Base-by-base conservation (phyloP, 257 asterid genomes). In the Gardenia jasminoides region DNA sequence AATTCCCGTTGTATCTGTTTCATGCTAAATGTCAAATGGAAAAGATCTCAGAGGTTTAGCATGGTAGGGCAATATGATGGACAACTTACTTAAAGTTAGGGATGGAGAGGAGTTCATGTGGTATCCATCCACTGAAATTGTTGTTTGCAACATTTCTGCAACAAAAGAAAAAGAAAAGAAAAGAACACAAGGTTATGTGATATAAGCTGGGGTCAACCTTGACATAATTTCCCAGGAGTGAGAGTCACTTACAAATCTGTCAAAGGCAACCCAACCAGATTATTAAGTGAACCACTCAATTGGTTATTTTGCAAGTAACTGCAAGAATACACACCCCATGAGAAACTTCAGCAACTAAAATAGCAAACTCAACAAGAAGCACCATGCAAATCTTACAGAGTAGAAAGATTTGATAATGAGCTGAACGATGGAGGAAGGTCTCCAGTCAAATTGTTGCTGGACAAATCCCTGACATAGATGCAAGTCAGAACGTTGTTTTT, bases 81-180 rank as follows among this genome's bases (percentile, higher is more conserved):
- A 74, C 64, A 30, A 82, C 98, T 92, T 88, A 96, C 99, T 89
- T 82, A 75, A 94, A 92, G 64, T 84, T 88, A 82, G 96, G 95
- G 82, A 96, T 70, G 13, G 96, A 91, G 72, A 17, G 84, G 62
- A 96, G 92, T 67, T 91, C 97, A 59, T 75, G 84, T 22, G 99
- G 99, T 88, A 96, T 90, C 98, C 97, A 96, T 80, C 99, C 99
- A 81, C 82, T 86, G 80, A 96, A 94, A 77, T 87, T 80, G 84
- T 94, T 96, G 88, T 91, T 87, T 58, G 99, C 99, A 81, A 96
- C 93, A 89, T 96, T 91, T 89, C 99, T 96, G 93, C 80, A 70
- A 26, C 19, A 76, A 16, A 30, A 71, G 7, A 2, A 70, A 22
- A n/a, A 70, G 4, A 46, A 22, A 4, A 48, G 85, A 76, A 77